phyloP scores from a whole-genome alignment of 176 grass and related monocot genomes.

The Eleusine coracana region DNA sequence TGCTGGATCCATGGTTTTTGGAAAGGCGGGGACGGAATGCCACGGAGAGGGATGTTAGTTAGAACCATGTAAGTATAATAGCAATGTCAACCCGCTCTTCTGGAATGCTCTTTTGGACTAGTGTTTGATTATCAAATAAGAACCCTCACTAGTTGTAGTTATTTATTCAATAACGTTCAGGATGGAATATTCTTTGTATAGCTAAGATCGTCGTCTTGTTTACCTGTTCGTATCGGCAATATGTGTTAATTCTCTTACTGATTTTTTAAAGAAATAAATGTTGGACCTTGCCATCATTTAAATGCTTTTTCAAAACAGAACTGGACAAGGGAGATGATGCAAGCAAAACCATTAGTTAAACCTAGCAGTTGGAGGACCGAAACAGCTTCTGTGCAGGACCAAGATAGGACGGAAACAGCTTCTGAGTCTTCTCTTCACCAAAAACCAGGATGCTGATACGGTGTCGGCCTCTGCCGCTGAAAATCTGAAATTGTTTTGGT shows the following conservation, averaged over 20 bases:
- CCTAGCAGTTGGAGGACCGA: not conserved
- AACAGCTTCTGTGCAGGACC: not conserved
- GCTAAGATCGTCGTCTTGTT: not conserved
- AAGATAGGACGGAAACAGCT: not conserved
- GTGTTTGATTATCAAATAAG: not conserved
- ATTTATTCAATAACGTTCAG: constrained; percentile 1
- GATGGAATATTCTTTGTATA: not conserved
- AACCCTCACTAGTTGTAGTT: not conserved
- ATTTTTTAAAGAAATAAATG: not conserved
- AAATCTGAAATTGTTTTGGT: constrained; percentile 4
- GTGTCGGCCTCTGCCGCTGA: not conserved
- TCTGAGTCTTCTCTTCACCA: not conserved
- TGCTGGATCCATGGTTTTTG: constrained; percentile 25
- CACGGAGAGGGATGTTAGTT: not conserved
- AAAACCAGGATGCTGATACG: constrained; percentile 5
- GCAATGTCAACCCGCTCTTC: constrained; percentile 23
- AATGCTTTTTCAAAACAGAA: not conserved
- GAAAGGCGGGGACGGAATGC: not conserved
- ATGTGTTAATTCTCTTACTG: constrained; percentile 10
- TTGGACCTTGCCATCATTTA: not conserved
- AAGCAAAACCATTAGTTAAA: not conserved
- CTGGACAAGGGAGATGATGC: not conserved
- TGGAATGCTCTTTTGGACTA: not conserved
- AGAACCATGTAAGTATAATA: not conserved
- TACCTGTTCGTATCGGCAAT: constrained; percentile 8